phyloP scores from a whole-genome alignment of 2,329 filamentous ascomycete genomes.

The Pseudocercospora fijiensis region DNA sequence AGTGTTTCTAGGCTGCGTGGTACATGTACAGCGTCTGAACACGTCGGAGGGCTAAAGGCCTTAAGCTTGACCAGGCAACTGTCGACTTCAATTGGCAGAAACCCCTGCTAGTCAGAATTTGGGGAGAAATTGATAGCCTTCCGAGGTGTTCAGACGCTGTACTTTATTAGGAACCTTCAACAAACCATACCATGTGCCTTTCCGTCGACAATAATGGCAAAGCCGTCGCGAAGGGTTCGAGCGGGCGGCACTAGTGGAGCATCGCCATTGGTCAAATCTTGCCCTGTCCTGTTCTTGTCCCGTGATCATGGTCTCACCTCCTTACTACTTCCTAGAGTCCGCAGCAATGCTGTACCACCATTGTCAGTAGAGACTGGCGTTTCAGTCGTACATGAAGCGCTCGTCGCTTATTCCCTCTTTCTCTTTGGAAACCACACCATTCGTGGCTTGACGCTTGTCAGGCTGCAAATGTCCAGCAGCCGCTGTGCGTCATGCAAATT shows the following conservation, averaged over 20 bases:
- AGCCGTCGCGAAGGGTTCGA: too few relatives aligned
- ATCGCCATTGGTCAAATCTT: not conserved
- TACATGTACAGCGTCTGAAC: too few relatives aligned
- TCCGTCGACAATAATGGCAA: too few relatives aligned
- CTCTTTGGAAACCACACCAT: not conserved
- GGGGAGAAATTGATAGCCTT: too few relatives aligned
- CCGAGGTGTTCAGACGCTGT: too few relatives aligned
- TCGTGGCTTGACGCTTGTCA: not conserved
- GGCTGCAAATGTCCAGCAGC: not conserved
- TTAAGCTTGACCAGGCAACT: too few relatives aligned
- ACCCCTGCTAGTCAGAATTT: too few relatives aligned
- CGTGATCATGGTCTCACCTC: not conserved
- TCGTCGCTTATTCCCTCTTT: not conserved
- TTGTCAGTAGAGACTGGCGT: not conserved
- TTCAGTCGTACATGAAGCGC: conserved; percentile 1
- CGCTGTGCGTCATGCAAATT: not conserved
- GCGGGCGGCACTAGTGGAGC: not conserved
- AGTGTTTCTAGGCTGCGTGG: too few relatives aligned
- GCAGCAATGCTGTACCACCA: not conserved
- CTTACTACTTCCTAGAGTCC: not conserved
- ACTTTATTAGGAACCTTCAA: too few relatives aligned
- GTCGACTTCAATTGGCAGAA: too few relatives aligned
- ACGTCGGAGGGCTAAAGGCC: too few relatives aligned
- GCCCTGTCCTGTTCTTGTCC: not conserved
- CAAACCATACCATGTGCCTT: too few relatives aligned